Evolutionary conservation across 1,284 basidiomycete genomes (phyloP), one percentile per base, ranked within the genome.

Genomic region (Puccinia hordei): DNA sequence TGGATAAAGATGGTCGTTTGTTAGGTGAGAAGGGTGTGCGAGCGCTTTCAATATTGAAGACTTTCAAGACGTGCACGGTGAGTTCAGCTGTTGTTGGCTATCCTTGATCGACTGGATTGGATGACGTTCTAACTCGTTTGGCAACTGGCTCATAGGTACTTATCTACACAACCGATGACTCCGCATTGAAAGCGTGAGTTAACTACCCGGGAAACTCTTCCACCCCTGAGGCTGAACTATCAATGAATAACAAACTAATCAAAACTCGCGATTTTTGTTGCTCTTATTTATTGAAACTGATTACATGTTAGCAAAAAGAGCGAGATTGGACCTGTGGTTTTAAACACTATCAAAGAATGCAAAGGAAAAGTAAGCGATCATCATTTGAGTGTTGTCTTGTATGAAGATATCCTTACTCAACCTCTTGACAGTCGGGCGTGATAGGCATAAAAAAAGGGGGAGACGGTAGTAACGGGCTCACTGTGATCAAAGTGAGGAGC

Each of bases 141-240:
- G 46, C 17, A 17, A 19, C 13, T 49, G 46, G 46, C 9, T 12
- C 55, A 57, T 61, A 61, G 59, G 59, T 61, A 10, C 59, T 33
- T 8, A 38, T 63, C 35, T 63, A 38, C 61, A 63, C 61, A 9
- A 63, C 61, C 35, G 61, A 63, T 38, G 61, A 38, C 33, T 63
- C 61, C 33, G 13, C 61, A 38, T 17, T 63, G 4, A 63, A n/a
- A 17, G 61, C 27, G 61, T 63, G 41, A 12, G 61, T 63, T 63
- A n/a, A 15, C 22, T 19, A 17, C 41, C 22, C 22, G 19, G n/a
- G 35, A 30, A 59, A 12, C 53, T 55, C 24, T 55, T 55, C n/a
- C n/a, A 55, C 22, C 53, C 53, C n/a, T 9, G n/a, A n/a, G n/a
- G n/a, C n/a, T n/a, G 5, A 24, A 55, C 19, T 9, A 24, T 8